phyloP scores from a whole-genome alignment of 306 rosid genomes.

The Rosa multiflora region DNA sequence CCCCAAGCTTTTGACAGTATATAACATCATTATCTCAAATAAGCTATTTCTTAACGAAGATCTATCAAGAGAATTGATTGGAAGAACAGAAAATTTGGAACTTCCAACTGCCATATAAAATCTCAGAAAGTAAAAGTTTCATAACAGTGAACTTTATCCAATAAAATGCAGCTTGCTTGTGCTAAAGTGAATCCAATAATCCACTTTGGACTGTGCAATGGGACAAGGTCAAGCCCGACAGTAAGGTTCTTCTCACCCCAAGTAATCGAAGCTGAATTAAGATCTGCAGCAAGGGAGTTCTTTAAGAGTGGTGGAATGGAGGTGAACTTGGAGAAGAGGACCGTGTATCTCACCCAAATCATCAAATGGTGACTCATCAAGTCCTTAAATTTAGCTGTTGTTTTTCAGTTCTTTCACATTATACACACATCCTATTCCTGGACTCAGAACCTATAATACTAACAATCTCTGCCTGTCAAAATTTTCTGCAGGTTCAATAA shows the following conservation, averaged over 20 bases:
- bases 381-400: background rate
- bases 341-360: conserved; percentile 58
- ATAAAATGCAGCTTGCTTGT: conserved; percentile 53
- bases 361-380: conserved; percentile 64
- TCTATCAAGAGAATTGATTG: background rate
- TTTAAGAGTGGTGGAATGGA: conserved; percentile 68
- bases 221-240: conserved; percentile 80
- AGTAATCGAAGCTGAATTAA: conserved; percentile 73
- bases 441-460: background rate
- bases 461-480: background rate
- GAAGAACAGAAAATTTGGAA: background rate
- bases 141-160: background rate
- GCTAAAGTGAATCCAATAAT: conserved; percentile 71
- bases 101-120: background rate
- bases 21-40: background rate
- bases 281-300: conserved; percentile 81
- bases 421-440: background rate
- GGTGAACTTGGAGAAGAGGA: conserved; percentile 84
- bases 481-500: conserved; percentile 56
- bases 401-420: background rate
- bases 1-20: background rate
- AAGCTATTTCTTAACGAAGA: background rate
- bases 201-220: conserved; percentile 87
- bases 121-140: background rate
- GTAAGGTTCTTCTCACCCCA: conserved; percentile 69